These are phyloP conservation scores for Saccharomycopsis fermentans DNA, from an alignment of 805 yeast species.

Conservation along the genomic window DNA sequence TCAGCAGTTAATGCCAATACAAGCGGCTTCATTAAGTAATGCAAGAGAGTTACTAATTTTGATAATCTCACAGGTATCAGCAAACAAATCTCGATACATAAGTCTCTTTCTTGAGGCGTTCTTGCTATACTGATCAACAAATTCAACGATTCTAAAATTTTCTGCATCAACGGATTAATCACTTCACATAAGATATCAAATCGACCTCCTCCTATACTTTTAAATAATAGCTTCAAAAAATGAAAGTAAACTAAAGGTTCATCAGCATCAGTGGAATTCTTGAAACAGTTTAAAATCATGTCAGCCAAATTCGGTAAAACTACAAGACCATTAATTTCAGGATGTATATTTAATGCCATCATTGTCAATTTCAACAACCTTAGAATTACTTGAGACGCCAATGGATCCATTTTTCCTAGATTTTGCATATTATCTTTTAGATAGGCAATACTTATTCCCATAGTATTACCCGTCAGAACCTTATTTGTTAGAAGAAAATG, in stretches of 20 bases:
- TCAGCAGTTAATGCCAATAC: conserved; percentile 78
- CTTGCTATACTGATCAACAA: conserved; percentile 74
- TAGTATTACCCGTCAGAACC: conserved; percentile 85
- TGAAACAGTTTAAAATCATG: conserved; percentile 69
- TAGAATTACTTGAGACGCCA: conserved; percentile 70
- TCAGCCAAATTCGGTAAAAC: conserved; percentile 80
- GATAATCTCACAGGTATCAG: conserved; percentile 94
- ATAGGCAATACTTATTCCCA: conserved; percentile 72
- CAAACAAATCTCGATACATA: conserved; percentile 87
- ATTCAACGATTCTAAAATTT: conserved; percentile 74
- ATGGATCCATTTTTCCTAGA: conserved; percentile 70
- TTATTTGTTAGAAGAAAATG: conserved; percentile 92
- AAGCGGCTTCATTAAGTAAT: conserved; percentile 80
- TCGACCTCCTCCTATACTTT: conserved; percentile 95
- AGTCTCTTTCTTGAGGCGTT: conserved; percentile 82
- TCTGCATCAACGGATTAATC: conserved; percentile 83
- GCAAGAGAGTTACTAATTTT: conserved; percentile 86
- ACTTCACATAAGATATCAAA: conserved; percentile 89
- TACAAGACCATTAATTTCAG: conserved; percentile 67
- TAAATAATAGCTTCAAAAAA: conserved; percentile 75
- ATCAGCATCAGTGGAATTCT: conserved; percentile 70
- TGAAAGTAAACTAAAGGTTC: conserved; percentile 89
- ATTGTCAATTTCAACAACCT: conserved; percentile 85
- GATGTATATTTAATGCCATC: conserved; percentile 91
- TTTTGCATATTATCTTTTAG: conserved; percentile 62